Percentiles rank a stretch among this genome's conserved stretches.
phyloP scores from a whole-genome alignment of 2,329 filamentous ascomycete genomes.

The Aureobasidium sp. region DNA sequence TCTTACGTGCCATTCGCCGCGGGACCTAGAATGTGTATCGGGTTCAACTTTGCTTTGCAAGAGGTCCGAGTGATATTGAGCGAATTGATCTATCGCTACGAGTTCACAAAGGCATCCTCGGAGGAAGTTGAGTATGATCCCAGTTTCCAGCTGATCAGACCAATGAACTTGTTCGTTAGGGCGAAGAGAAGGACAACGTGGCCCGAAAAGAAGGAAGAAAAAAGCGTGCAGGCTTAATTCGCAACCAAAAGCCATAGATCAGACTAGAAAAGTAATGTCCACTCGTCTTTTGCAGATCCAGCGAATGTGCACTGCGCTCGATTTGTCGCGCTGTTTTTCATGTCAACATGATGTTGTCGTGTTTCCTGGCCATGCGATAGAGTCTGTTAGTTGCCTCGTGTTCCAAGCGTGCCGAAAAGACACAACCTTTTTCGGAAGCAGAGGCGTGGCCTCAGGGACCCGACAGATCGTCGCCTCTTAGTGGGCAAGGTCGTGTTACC shows the following conservation, averaged over 20 bases:
- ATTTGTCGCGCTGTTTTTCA: too few species aligned
- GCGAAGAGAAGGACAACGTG: slow-evolving; percentile 45
- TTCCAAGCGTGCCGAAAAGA: too few species aligned
- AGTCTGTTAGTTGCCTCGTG: too few species aligned
- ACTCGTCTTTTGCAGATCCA: too few species aligned
- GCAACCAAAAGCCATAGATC: background rate
- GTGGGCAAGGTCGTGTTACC: too few species aligned
- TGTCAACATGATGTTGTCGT: too few species aligned
- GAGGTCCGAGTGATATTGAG: slow-evolving; percentile 54
- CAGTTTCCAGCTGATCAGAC: slow-evolving; percentile 51
- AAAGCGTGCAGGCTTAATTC: background rate
- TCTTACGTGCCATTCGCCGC: slow-evolving; percentile 54
- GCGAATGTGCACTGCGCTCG: too few species aligned
- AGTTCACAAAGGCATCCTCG: slow-evolving; percentile 44
- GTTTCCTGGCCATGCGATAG: too few species aligned
- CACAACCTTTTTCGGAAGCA: too few species aligned
- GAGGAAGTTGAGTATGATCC: slow-evolving; percentile 52
- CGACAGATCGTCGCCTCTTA: too few species aligned
- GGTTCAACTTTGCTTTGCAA: slow-evolving; percentile 57
- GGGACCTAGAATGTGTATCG: slow-evolving; percentile 53
- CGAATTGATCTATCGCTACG: slow-evolving; percentile 53
- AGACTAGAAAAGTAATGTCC: too few species aligned
- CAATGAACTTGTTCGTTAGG: slow-evolving; percentile 47
- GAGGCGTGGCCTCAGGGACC: too few species aligned
- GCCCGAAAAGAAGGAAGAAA: slow-evolving; percentile 28